Evolutionary conservation across 108 stramenopile genomes (phyloP), one percentile per base, ranked within the genome.

Genomic region (Tribonema minus): DNA sequence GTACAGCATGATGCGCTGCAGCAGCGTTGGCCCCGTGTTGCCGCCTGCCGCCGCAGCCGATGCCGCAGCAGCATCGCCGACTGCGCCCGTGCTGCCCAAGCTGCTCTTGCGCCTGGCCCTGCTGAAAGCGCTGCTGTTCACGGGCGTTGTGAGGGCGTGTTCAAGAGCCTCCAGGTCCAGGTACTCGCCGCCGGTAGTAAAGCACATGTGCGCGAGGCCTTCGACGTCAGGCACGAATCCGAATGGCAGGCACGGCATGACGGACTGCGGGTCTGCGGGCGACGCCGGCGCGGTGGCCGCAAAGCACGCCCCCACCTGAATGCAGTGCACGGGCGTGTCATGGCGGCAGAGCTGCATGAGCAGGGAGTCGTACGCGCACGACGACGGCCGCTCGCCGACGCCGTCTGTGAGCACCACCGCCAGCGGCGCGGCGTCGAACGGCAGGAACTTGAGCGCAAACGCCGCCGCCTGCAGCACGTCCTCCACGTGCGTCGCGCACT

Each of bases 401-500:
- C 74, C 74, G 64, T 75, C 74, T 0, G 74, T 75, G 2, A 75
- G 64, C 6, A 75, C 26, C 7, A 75, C 60, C 29, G 62, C 64
- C n/a, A 75, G 36, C 61, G 74, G 64, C 34, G 74, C 74, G 27
- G 74, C 74, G 15, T 75, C 74, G 33, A 64, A 40, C n/a, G 74
- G 74, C 40, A 75, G 29, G 35, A 75, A 75, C 62, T 39, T 40
- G 30, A 75, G 74, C 46, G 74, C 63, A 34, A 75, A 40, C 30
- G 54, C 64, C 38, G 65, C 32, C 26, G 46, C 64, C 31, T 66
- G 64, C 39, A 31, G 31, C 74, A 75, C 65, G 9, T 64, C 74
- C 15, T 75, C 74, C 64, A 75, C 41, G 39, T 65, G 74, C 27
- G 61, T 64, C 34, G 41, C 65, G 27, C 37, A 31, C 28, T n/a